Percentiles rank a stretch among this genome's conserved stretches.
Evolutionary conservation across 495 filamentous ascomycete genomes (phyloP).

Genomic region (Xylaria intraflava): DNA sequence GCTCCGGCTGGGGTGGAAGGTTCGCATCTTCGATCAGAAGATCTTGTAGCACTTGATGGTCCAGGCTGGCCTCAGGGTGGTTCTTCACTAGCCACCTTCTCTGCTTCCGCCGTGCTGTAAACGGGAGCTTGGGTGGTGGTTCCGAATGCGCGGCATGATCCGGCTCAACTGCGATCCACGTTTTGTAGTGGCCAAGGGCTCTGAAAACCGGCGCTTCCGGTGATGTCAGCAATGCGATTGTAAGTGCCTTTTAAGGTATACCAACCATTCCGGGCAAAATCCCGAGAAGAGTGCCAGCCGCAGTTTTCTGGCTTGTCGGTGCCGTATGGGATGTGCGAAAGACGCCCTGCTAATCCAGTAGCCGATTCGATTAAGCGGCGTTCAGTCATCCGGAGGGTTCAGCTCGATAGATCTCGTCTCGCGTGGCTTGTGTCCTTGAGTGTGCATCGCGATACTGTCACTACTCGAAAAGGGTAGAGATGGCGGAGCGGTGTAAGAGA

Average conservation of each 20-base stretch:
- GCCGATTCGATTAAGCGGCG: slow-evolving; percentile 26
- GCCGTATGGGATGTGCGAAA: slow-evolving; percentile 23
- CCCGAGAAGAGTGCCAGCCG: slow-evolving; percentile 26
- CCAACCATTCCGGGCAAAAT: slow-evolving; percentile 20
- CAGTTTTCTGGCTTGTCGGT: slow-evolving; percentile 21
- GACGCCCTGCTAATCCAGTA: slow-evolving; percentile 27
- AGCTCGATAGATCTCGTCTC: slow-evolving; percentile 19
- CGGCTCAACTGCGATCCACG: slow-evolving; percentile 28
- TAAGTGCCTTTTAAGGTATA: background rate
- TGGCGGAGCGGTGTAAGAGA: background rate
- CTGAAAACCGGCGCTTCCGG: slow-evolving; percentile 33
- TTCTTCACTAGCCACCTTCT: slow-evolving; percentile 32
- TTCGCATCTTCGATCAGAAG: slow-evolving; percentile 22
- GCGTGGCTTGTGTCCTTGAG: slow-evolving; percentile 5
- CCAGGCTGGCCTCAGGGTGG: slow-evolving; percentile 34
- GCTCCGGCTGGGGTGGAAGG: background rate
- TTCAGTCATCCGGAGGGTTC: slow-evolving; percentile 31
- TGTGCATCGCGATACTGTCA: slow-evolving; percentile 21
- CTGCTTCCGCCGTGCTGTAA: slow-evolving; percentile 20
- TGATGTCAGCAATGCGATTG: slow-evolving; percentile 11
- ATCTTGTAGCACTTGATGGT: slow-evolving; percentile 21
- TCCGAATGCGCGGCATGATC: slow-evolving; percentile 1
- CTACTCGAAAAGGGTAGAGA: background rate
- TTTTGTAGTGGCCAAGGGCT: slow-evolving; percentile 30
- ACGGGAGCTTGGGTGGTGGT: slow-evolving; percentile 11